phyloP scores from a whole-genome alignment of 768 basidiomycete species.

The Hygrophorus russula region DNA sequence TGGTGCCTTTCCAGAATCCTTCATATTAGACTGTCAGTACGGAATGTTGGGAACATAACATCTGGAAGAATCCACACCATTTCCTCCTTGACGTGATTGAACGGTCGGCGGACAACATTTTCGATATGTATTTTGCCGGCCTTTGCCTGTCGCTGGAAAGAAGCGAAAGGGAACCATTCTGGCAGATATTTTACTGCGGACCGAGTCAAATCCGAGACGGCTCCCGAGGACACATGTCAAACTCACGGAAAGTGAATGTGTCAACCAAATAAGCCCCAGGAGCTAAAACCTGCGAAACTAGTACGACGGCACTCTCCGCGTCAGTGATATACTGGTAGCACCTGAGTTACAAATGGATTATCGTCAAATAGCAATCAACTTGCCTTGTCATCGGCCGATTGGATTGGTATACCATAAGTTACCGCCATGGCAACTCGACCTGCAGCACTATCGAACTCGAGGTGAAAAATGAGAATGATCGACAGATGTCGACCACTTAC shows the following conservation, averaged over 20 bases:
- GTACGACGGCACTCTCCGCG: too few relatives aligned
- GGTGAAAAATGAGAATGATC: too few relatives aligned
- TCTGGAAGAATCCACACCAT: conserved; percentile 13
- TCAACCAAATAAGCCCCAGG: conserved; percentile 38
- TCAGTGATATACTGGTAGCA: too few relatives aligned
- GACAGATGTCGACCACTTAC: too few relatives aligned
- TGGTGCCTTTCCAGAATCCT: conserved; percentile 1
- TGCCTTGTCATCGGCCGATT: too few relatives aligned
- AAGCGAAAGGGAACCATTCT: conserved; percentile 30
- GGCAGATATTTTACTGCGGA: conserved; percentile 23
- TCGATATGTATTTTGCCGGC: conserved; percentile 18
- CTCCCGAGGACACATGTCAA: neutral
- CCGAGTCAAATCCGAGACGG: neutral
- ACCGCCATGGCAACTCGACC: too few relatives aligned
- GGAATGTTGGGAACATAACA: neutral
- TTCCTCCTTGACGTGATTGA: conserved; percentile 15
- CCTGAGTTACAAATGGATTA: too few relatives aligned
- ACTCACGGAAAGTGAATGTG: conserved; percentile 22
- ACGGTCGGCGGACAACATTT: conserved; percentile 22
- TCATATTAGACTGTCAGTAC: neutral
- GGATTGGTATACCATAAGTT: too few relatives aligned
- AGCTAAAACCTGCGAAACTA: conserved; percentile 17
- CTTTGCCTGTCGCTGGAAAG: conserved; percentile 25
- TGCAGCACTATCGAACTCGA: too few relatives aligned
- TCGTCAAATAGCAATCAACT: too few relatives aligned